Evolutionary conservation across 768 basidiomycete genomes (phyloP), one percentile per base, ranked within the genome.

Genomic region (Candolleomyces eurysporus): DNA sequence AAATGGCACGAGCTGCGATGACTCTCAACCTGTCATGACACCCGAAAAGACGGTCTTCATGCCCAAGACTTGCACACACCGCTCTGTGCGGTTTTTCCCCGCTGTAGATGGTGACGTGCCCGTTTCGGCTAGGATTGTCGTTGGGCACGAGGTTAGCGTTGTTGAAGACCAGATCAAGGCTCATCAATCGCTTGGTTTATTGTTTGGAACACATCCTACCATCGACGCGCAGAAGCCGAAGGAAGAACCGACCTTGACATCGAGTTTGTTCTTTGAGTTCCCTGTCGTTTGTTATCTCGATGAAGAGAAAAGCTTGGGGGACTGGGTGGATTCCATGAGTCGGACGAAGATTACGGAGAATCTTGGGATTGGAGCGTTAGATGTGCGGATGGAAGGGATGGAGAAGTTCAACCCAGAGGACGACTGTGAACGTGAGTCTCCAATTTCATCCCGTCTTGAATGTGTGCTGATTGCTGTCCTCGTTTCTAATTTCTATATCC

Each of bases 11-110:
- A 32, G 21, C 14, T n/a, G 19, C 36, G 54, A 40, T 17, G 54
- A 42, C 21, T 43, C 54, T 2, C 54, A 40, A 19, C 54, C 54
- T 9, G 54, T 56, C 13, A 16, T 56, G 54, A 40, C 40, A 42
- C 54, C 54, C 39, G 40, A 26, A n/a, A 56, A 56, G 14, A 36
- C 36, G 19, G 39, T 56, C 2, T 56, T 56, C 54, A 16, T 56
- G 40, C 54, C 54, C 36, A 40, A 56, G 11, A 56, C 54, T 5
- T 56, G 54, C 54, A 56, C n/a, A 16, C 54, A 56, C 14, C 54
- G 54, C 19, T 42, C 54, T 17, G 54, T 56, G 39, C 54, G 39
- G 14, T 56, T 56, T 36, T 56, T 56, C 54, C 54, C 52, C 36
- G 5, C 49, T 8, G 16, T 19, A 14, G 49, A 51, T 7, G 49